Percentiles rank a stretch among this genome's conserved stretches.
Evolutionary conservation across 1,139 yeast species (phyloP).

Genomic region (Blastobotrys indianensis): DNA sequence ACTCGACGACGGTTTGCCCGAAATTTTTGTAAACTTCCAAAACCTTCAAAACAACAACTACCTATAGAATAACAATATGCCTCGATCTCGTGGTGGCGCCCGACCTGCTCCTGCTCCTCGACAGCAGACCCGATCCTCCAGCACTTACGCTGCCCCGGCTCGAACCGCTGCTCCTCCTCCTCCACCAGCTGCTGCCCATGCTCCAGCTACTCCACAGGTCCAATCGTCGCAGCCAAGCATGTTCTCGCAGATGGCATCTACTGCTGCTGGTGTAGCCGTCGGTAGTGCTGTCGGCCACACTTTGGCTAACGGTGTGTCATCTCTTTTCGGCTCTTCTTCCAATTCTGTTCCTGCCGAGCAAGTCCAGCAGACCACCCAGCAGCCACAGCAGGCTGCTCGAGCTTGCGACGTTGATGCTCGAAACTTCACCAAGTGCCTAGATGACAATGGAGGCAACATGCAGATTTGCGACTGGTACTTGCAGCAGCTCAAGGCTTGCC

Average conservation of each 20-base stretch:
- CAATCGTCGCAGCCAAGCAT: conserved; percentile 75
- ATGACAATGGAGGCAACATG: conserved; percentile 90
- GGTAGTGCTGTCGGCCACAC: conserved; percentile 98
- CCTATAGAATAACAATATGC: conserved; percentile 35
- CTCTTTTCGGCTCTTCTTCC: conserved; percentile 81
- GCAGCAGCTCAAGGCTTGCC: conserved; percentile 96
- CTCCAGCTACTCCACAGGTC: conserved; percentile 35
- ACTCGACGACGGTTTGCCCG: background rate
- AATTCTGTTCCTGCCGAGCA: conserved; percentile 41
- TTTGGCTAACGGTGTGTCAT: conserved; percentile 85
- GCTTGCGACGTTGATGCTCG: conserved; percentile 91
- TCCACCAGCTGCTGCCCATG: conserved; percentile 37
- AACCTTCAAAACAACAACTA: conserved; percentile 1
- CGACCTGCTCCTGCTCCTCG: conserved; percentile 45
- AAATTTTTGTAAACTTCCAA: background rate
- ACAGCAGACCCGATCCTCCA: conserved; percentile 64
- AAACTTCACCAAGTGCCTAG: conserved; percentile 90
- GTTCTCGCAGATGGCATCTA: conserved; percentile 95
- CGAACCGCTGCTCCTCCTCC: conserved; percentile 39
- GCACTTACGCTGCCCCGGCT: conserved; percentile 63
- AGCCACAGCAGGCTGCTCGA: conserved; percentile 46
- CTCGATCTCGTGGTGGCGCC: conserved; percentile 42
- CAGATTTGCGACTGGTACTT: conserved; percentile 94
- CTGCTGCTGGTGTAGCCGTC: conserved; percentile 99
- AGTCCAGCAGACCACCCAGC: conserved; percentile 21